Percentiles rank a stretch among this genome's conserved stretches.
Evolutionary conservation across 2,329 filamentous ascomycete species (phyloP).

Genomic region (Geosmithia putterillii): DNA sequence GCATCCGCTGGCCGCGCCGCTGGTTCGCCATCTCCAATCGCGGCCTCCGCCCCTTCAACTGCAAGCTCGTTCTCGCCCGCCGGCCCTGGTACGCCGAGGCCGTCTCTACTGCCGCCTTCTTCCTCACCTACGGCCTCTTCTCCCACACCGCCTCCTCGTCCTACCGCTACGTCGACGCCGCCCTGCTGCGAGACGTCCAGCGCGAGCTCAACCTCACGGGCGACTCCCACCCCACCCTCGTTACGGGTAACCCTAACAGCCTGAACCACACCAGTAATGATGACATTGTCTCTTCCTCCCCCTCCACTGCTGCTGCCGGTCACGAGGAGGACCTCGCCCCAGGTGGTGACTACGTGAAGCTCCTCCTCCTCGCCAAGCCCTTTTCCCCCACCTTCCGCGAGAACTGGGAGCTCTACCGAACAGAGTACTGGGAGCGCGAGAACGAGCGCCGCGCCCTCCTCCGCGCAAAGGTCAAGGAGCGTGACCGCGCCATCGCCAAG

Average conservation of each 20-base stretch:
- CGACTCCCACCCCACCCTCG: conserved; percentile 26
- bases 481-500: conserved; percentile 55
- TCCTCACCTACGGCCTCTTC: conserved; percentile 64
- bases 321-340: conserved; percentile 85
- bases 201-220: conserved; percentile 38
- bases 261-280: too few relatives aligned
- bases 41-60: conserved; percentile 84
- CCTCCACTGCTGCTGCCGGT: conserved; percentile 26
- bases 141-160: conserved; percentile 55
- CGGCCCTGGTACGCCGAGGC: conserved; percentile 73
- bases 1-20: conserved; percentile 82
- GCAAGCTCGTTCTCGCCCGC: conserved; percentile 84
- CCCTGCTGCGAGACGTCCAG: conserved; percentile 46
- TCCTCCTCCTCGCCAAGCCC: conserved; percentile 82
- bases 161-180: conserved; percentile 66
- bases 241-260: too few relatives aligned
- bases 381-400: conserved; percentile 92
- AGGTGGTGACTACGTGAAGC: conserved; percentile 83
- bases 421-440: conserved; percentile 94
- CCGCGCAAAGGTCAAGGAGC: conserved; percentile 54
- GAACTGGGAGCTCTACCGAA: conserved; percentile 91
- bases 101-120: conserved; percentile 59
- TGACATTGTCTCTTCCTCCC: too few relatives aligned
- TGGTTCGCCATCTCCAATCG: conserved; percentile 87
- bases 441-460: conserved; percentile 76